Conservation (phyloP, 2,329 filamentous ascomycete species). For the Aspergillus novofumigatus region DNA sequence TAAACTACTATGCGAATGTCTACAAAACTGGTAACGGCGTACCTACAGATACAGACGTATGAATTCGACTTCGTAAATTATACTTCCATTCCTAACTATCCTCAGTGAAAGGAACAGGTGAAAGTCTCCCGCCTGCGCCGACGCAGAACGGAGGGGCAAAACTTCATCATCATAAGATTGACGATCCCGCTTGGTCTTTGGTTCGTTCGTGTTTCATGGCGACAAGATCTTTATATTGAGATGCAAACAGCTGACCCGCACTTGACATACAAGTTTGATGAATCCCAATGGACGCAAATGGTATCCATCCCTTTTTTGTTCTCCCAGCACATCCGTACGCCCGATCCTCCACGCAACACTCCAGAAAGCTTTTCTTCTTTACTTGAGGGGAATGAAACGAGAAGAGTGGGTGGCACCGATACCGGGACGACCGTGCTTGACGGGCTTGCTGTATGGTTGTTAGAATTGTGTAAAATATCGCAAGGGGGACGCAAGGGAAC, state of each 20-base stretch:
- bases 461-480: conserved; percentile 35
- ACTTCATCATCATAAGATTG: conserved; percentile 12
- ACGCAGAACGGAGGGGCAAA: conserved; percentile 3
- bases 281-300: conserved; percentile 23
- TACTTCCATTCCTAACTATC: conserved; percentile 13
- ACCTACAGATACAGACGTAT: not conserved
- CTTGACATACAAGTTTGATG: conserved; percentile 38
- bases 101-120: conserved; percentile 11
- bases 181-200: conserved; percentile 10
- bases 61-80: conserved; percentile 21
- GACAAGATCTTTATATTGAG: conserved; percentile 40
- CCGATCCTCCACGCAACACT: conserved; percentile 35
- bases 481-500: conserved; percentile 39
- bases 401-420: conserved; percentile 99
- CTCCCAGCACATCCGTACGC: conserved; percentile 28
- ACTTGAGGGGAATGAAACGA: conserved; percentile 99
- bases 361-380: conserved; percentile 49
- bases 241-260: conserved; percentile 38
- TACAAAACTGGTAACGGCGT: not conserved
- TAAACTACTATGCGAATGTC: not conserved
- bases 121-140: conserved; percentile 7
- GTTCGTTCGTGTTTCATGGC: conserved; percentile 24
- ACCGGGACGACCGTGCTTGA: conserved; percentile 99
- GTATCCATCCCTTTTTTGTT: conserved; percentile 36
- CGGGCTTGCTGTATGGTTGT: conserved; percentile 75